These are phyloP conservation scores for Didymosphaeria variabile DNA, from an alignment of 2,329 filamentous ascomycete species.

Conservation along the genomic window DNA sequence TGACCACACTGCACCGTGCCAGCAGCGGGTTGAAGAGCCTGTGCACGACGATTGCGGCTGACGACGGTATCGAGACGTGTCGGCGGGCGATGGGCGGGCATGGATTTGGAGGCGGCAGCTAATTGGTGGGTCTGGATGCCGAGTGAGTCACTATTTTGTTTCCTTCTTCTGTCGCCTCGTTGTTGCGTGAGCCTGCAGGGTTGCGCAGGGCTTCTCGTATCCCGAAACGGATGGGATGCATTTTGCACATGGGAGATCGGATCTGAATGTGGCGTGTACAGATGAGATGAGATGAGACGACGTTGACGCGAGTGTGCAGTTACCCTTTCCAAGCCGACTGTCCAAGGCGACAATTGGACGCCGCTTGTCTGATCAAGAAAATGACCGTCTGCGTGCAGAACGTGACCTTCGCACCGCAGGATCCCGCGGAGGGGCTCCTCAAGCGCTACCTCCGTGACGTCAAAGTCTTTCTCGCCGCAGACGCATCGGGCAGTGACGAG, in stretches of 20 bases:
- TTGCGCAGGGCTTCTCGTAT: neutral
- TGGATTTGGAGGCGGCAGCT: slow-evolving; percentile 62
- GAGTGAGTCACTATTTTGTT: slow-evolving; percentile 38
- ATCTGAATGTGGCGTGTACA: neutral
- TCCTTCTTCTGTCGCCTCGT: neutral
- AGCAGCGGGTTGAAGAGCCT: slow-evolving; percentile 64
- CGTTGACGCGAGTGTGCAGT: slow-evolving; percentile 15
- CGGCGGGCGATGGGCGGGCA: slow-evolving; percentile 63
- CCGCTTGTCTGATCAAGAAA: slow-evolving; percentile 62
- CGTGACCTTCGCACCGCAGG: slow-evolving; percentile 43
- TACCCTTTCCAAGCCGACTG: slow-evolving; percentile 63
- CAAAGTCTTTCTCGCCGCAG: slow-evolving; percentile 34
- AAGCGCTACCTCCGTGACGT: slow-evolving; percentile 49
- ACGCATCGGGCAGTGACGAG: slow-evolving; percentile 47
- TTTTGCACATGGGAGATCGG: neutral
- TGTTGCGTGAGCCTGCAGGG: neutral
- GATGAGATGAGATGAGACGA: neutral
- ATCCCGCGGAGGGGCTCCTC: slow-evolving; percentile 54
- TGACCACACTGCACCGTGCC: slow-evolving; percentile 63
- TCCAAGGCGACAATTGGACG: slow-evolving; percentile 67
- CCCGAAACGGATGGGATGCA: neutral
- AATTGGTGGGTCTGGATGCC: slow-evolving; percentile 61
- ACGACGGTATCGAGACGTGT: slow-evolving; percentile 64
- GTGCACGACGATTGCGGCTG: slow-evolving; percentile 62
- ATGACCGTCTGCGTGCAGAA: slow-evolving; percentile 54